These are phyloP conservation scores for Kalanchoe fedtschenkoi DNA, from an alignment of 164 flowering plant species.

Conservation along the genomic window DNA sequence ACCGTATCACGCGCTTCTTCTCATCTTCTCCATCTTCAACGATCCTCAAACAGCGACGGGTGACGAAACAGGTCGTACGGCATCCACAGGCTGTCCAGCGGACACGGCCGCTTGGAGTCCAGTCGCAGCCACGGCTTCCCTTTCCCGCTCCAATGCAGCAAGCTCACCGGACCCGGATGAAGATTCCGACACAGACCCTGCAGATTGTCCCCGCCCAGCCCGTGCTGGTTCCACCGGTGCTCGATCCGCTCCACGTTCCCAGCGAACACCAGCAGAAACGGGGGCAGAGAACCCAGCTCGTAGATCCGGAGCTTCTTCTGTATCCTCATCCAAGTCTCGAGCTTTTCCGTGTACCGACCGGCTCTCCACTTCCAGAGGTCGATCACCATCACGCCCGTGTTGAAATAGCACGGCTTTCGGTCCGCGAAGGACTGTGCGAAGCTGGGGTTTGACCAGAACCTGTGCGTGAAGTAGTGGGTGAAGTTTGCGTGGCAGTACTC, in stretches of 20 bases:
- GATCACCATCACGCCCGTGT: slow-evolving; percentile 8
- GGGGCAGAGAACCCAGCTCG: slow-evolving; percentile 8
- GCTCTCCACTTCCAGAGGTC: slow-evolving; percentile 3
- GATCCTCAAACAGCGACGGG: neutral
- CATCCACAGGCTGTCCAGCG: slow-evolving; percentile 1
- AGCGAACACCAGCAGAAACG: slow-evolving; percentile 7
- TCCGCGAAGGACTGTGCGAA: slow-evolving; percentile 20
- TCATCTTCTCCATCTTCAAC: neutral
- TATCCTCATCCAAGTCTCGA: slow-evolving; percentile 8
- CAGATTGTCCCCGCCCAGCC: neutral
- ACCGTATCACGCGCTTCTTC: neutral
- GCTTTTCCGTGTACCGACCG: slow-evolving; percentile 1
- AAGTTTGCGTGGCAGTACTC: slow-evolving; percentile 72
- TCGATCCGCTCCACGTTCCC: slow-evolving; percentile 1
- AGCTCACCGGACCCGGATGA: slow-evolving; percentile 7
- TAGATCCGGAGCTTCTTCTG: slow-evolving; percentile 4
- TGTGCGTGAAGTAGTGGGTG: slow-evolving; percentile 46
- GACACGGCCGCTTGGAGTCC: slow-evolving; percentile 9
- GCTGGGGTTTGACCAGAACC: slow-evolving; percentile 43
- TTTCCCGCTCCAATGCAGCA: slow-evolving; percentile 8
- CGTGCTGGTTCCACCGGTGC: slow-evolving; percentile 8
- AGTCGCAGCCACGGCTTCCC: slow-evolving; percentile 6
- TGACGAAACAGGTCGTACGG: slow-evolving; percentile 9
- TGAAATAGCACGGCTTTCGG: slow-evolving; percentile 28
- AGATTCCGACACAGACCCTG: slow-evolving; percentile 1